Base-by-base conservation (phyloP, 78 protist species). In the Dictyostelium intermedium region DNA sequence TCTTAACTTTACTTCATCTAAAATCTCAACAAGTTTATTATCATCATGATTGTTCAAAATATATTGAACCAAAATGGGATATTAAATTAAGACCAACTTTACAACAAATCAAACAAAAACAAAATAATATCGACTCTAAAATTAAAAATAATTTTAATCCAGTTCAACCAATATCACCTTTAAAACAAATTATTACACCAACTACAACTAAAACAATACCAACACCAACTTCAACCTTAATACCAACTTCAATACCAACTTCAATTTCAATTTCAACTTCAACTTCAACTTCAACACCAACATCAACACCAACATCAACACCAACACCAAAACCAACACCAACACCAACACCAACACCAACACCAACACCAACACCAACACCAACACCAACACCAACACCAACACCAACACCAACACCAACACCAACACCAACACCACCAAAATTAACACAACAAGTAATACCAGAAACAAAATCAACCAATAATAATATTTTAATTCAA, bases 31-130 rank as follows among this genome's bases (percentile, higher is more conserved):
- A 34, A 16, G 37, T 37, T 37, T 56, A 56, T 56, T 56, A 56
- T 56, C 81, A 73, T 20, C 18, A 4, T 35, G 30, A 32, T 35
- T 32, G 35, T 27, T 23, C 30, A 66, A 13, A 72, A 72, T 77
- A 41, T 77, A 5, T 41, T 10, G 82, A 77, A 77, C 82, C 82
- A 77, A 77, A 77, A 41, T 77, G 82, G 82, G 82, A 41, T 20
- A 32, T 77, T 9, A 72, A 72, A 34, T 6, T 34, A 32, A 72
- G 79, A 72, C 79, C 79, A 72, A 72, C 32, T 27, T 18, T 50
- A 50, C 66, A 20, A 0, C 66, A 56, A 56, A 39, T 5, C 43
- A 39, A 39, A 39, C 2, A 39, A 39, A 2, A 39, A 39, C 43
- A 39, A 39, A 39, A 2, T 39, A 39, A 5, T 39, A 39, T 39